Evolutionary conservation across 2,329 filamentous ascomycete species (phyloP).

Genomic region (Exophiala sp.): DNA sequence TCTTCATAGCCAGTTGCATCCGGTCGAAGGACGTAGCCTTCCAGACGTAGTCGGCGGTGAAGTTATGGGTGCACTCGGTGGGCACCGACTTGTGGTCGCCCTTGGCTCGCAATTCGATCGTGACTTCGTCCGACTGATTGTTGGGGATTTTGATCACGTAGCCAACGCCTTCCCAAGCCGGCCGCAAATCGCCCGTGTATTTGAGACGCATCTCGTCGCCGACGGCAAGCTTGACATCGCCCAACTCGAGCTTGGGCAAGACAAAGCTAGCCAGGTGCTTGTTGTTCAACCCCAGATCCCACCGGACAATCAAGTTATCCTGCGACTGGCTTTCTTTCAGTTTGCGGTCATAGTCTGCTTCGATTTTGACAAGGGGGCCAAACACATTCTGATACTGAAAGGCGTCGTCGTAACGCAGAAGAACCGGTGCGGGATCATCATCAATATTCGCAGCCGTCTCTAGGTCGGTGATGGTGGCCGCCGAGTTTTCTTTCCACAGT

Average conservation of each 20-base stretch:
- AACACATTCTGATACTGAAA: slow-evolving; percentile 99
- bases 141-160: slow-evolving; percentile 99
- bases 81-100: slow-evolving; percentile 95
- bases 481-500: slow-evolving; percentile 94
- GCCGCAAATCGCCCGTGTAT: slow-evolving; percentile 88
- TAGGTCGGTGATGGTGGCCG: slow-evolving; percentile 80
- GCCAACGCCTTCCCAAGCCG: slow-evolving; percentile 93
- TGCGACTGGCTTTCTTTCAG: slow-evolving; percentile 97
- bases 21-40: slow-evolving; percentile 98
- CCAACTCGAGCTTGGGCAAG: slow-evolving; percentile 91
- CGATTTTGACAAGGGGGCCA: slow-evolving; percentile 95
- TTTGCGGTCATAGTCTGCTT: slow-evolving; percentile 98
- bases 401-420: slow-evolving; percentile 91
- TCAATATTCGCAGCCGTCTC: slow-evolving; percentile 89
- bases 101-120: slow-evolving; percentile 85
- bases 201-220: slow-evolving; percentile 97
- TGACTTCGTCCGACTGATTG: slow-evolving; percentile 97
- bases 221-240: slow-evolving; percentile 94
- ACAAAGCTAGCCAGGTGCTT: slow-evolving; percentile 95
- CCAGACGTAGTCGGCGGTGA: slow-evolving; percentile 98
- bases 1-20: slow-evolving; percentile 99
- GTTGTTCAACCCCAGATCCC: slow-evolving; percentile 94
- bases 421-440: slow-evolving; percentile 87
- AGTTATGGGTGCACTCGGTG: slow-evolving; percentile 94
- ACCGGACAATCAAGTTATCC: slow-evolving; percentile 86